A percentile compares a stretch with the other conserved stretches of the same genome.
Evolutionary conservation across 2,329 filamentous ascomycete genomes (phyloP).

Genomic region (Polytolypa hystricis): DNA sequence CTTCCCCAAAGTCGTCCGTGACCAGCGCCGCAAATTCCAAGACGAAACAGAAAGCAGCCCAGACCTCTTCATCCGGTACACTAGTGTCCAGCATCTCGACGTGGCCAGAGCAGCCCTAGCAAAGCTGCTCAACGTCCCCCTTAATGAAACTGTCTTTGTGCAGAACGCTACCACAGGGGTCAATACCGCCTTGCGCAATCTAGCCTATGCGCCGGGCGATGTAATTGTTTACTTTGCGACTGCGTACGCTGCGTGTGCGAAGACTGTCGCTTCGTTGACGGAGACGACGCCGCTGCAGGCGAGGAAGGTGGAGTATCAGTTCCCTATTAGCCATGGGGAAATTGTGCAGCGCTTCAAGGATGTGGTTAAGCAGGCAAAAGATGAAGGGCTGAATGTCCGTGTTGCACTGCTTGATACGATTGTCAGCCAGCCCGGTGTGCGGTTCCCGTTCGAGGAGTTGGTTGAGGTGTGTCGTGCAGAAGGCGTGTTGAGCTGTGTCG

Average conservation of each 20-base stretch:
- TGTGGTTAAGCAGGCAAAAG: constrained; percentile 43
- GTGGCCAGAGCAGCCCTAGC: constrained; percentile 55
- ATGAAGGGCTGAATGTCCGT: constrained; percentile 50
- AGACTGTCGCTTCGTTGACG: constrained; percentile 59
- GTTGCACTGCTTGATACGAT: constrained; percentile 72
- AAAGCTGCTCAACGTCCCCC: constrained; percentile 52
- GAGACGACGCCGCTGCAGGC: constrained; percentile 49
- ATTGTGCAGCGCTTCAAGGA: constrained; percentile 51
- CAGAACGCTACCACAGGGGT: constrained; percentile 61
- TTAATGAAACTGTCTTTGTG: constrained; percentile 62
- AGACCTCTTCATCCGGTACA: constrained; percentile 65
- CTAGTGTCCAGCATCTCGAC: constrained; percentile 52
- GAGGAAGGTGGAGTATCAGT: constrained; percentile 49
- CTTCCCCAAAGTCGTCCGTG: constrained; percentile 52
- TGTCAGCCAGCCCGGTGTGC: constrained; percentile 64
- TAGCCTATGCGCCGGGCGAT: constrained; percentile 59
- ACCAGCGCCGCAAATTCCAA: constrained; percentile 53
- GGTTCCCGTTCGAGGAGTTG: constrained; percentile 66
- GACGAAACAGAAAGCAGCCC: constrained; percentile 55
- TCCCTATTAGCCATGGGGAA: constrained; percentile 59
- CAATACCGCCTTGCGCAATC: constrained; percentile 68
- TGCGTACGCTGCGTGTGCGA: constrained; percentile 67
- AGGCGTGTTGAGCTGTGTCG: constrained; percentile 61
- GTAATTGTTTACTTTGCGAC: constrained; percentile 66
- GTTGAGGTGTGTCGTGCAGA: constrained; percentile 53